Evolutionary conservation across 169 alveolate species (phyloP), one percentile per base, ranked within the genome.

Genomic region (Cryptosporidium sp.): DNA sequence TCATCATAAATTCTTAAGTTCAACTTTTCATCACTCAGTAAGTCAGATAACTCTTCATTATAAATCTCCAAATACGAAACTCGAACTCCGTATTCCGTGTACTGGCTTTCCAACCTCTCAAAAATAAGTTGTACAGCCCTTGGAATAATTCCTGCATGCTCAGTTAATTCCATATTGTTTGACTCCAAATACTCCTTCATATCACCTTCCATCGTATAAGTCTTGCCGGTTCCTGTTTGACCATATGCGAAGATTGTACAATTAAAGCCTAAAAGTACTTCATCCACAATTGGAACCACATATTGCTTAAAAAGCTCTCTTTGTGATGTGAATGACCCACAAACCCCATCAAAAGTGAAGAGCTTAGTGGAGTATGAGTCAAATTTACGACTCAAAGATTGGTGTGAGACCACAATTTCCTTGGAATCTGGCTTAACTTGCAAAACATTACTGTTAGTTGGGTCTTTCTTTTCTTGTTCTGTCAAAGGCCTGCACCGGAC

Each of bases 211-310:
- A 80, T 80, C 2, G 97, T 95, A 68, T 94, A 95, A 2, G 97
- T 95, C 80, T 95, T 95, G 16, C 97, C 97, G 1, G 97, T 91
- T 7, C 97, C 97, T 6, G 97, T 95, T 85, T 95, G 94, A 1
- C 97, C 97, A 89, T 95, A 95, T 8, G 96, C 97, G 69, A 95
- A 94, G 8, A 95, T 95, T 29, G 97, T 95, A 9, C 97, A 95
- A 86, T 95, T 96, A 87, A 95, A 96, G 9, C 98, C 98, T 71
- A 94, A 95, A 16, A 95, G 84, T 33, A 95, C 98, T 91, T 95
- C 95, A 43, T 94, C 95, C 21, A 96, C 97, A 26, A 96, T 95
- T 51, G 95, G 96, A 74, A 67, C 93, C 75, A 94, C 93, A 93
- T 55, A 96, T 93, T 69, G 92, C 75, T 86, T 94, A 55, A 92